phyloP scores from a whole-genome alignment of 441 rosid species.

The Capsella rubella region DNA sequence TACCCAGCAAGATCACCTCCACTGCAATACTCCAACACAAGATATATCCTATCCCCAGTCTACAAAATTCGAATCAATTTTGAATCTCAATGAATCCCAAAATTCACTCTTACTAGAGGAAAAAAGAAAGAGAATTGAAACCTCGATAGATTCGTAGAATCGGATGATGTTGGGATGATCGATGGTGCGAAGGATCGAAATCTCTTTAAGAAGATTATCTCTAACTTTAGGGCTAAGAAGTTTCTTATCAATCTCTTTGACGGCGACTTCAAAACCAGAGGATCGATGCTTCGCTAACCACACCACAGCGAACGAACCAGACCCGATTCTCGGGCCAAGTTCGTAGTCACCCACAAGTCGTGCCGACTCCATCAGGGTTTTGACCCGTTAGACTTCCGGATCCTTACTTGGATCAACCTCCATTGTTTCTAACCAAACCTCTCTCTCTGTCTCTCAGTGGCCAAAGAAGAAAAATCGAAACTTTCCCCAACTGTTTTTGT shows the following conservation, averaged over 20 bases:
- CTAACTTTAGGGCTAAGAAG: constrained; percentile 66
- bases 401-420: constrained; percentile 36
- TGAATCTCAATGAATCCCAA: not conserved
- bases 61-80: constrained; percentile 35
- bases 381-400: constrained; percentile 41
- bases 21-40: constrained; percentile 88
- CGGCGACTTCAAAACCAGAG: constrained; percentile 64
- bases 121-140: constrained; percentile 17
- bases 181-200: constrained; percentile 79
- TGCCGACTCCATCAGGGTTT: constrained; percentile 53
- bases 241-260: constrained; percentile 82
- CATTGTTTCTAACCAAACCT: constrained; percentile 31
- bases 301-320: constrained; percentile 83
- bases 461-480: constrained; percentile 12
- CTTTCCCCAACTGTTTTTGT: constrained; percentile 36
- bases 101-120: not conserved
- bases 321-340: constrained; percentile 75
- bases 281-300: constrained; percentile 67
- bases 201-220: constrained; percentile 74
- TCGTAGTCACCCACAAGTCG: constrained; percentile 69
- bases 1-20: constrained; percentile 89
- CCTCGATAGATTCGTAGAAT: constrained; percentile 74
- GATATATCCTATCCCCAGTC: constrained; percentile 69
- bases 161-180: constrained; percentile 82
- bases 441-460: not conserved